Evolutionary conservation across 345 rosid species (phyloP).

Genomic region (Draba incana): DNA sequence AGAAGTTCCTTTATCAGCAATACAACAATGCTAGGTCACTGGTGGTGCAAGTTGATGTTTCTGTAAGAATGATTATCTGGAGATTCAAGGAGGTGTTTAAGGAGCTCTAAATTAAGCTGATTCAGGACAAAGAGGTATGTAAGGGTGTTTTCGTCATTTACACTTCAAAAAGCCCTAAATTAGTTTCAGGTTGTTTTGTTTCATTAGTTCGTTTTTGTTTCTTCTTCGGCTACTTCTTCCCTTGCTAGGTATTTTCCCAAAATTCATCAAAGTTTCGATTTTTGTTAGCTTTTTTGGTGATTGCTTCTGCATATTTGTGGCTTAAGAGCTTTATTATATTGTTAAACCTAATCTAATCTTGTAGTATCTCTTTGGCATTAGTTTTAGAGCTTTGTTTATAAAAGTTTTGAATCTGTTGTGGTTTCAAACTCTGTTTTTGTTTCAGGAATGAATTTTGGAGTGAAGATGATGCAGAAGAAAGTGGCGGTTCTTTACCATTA

Average conservation of each 20-base stretch:
- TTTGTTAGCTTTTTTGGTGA: background rate
- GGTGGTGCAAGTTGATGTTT: background rate
- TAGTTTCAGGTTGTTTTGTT: background rate
- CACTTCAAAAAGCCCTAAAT: slow-evolving; percentile 22
- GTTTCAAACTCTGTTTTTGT: background rate
- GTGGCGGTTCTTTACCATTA: slow-evolving; percentile 72
- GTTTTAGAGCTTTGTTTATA: background rate
- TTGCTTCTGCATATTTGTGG: slow-evolving; percentile 11
- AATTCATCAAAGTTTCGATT: background rate
- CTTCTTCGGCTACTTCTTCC: slow-evolving; percentile 21
- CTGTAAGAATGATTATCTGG: background rate
- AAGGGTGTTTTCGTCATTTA: slow-evolving; percentile 34
- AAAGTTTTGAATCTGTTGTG: background rate
- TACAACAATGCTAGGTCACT: slow-evolving; percentile 16
- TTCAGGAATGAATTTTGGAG: slow-evolving; percentile 35
- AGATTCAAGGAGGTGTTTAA: background rate
- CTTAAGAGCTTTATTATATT: background rate
- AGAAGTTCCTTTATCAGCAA: slow-evolving; percentile 10
- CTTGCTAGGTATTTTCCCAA: slow-evolving; percentile 19
- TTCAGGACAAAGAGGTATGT: slow-evolving; percentile 14
- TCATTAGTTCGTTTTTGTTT: background rate
- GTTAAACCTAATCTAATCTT: background rate
- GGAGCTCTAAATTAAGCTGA: background rate
- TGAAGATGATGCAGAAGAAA: slow-evolving; percentile 45
- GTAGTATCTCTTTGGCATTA: background rate